phyloP scores from a whole-genome alignment of 2,329 filamentous ascomycete genomes.

The Pyrenochaeta sp. region DNA sequence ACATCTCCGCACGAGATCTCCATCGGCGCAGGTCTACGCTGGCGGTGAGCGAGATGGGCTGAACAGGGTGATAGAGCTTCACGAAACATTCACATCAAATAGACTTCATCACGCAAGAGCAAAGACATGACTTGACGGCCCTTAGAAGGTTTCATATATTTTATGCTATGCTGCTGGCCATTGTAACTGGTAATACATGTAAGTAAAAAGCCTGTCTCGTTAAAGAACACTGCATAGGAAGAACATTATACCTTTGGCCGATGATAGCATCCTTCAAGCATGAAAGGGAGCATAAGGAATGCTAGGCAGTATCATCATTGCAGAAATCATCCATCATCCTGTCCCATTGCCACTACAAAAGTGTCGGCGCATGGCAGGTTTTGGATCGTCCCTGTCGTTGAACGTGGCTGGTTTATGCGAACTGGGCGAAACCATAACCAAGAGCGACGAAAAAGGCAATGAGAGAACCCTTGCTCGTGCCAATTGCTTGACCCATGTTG shows the following conservation, averaged over 20 bases:
- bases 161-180: constrained; percentile 32
- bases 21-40: too few relatives aligned
- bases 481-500: constrained; percentile 31
- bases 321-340: constrained; percentile 23
- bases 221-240: constrained; percentile 32
- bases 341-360: constrained; percentile 19
- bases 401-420: constrained; percentile 23
- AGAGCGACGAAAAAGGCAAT: constrained; percentile 36
- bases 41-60: too few relatives aligned
- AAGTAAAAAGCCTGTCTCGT: constrained; percentile 31
- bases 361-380: constrained; percentile 10
- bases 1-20: too few relatives aligned
- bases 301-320: constrained; percentile 24
- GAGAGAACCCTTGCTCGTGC: constrained; percentile 32
- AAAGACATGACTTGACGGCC: constrained; percentile 15
- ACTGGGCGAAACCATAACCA: constrained; percentile 34
- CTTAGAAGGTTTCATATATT: constrained; percentile 31
- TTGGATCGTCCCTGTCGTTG: constrained; percentile 5
- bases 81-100: constrained; percentile 1
- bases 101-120: constrained; percentile 3
- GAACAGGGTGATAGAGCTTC: neutral
- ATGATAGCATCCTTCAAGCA: constrained; percentile 25
- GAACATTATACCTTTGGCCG: constrained; percentile 21
- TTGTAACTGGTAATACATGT: constrained; percentile 40
- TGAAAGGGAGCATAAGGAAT: constrained; percentile 25